A percentile compares a stretch with the other conserved stretches of the same genome.
These are phyloP conservation scores for Pyrus pyrifolia DNA, from an alignment of 306 rosid genomes.

Conservation along the genomic window DNA sequence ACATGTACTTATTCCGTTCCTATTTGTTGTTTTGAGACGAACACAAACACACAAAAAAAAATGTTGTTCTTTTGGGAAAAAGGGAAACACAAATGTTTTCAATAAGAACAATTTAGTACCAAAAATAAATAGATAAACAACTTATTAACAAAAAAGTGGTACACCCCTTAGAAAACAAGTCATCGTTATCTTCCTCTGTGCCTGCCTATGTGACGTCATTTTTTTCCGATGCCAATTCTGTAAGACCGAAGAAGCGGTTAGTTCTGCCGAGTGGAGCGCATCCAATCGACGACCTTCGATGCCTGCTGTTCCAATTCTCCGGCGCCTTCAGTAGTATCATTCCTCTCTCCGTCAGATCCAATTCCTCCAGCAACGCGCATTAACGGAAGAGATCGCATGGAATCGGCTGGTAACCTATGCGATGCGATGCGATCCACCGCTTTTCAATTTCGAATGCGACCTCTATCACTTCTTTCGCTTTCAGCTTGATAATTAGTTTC, in stretches of 20 bases:
- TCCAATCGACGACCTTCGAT: neutral
- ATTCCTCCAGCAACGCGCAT: neutral
- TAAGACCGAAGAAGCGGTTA: neutral
- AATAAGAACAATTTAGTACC: neutral
- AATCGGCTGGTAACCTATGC: neutral
- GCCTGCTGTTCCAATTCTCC: neutral
- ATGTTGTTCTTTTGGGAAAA: no score
- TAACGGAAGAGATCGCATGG: neutral
- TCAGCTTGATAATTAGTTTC: neutral
- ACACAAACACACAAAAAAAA: no score
- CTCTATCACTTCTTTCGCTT: neutral
- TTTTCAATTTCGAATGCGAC: neutral
- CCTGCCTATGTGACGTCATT: neutral
- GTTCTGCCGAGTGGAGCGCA: neutral
- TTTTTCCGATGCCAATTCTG: neutral
- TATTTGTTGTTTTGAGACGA: no score
- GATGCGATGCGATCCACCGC: neutral
- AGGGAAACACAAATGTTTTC: no score
- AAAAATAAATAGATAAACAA: neutral
- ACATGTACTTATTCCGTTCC: no score
- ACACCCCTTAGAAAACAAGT: neutral
- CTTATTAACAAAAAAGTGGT: neutral
- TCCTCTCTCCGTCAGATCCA: constrained; percentile 1
- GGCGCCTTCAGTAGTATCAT: neutral
- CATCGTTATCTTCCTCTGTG: neutral